A percentile compares a stretch with the other conserved stretches of the same genome.
Evolutionary conservation across 805 yeast species (phyloP).

Genomic region (Monosporozyma solicola): DNA sequence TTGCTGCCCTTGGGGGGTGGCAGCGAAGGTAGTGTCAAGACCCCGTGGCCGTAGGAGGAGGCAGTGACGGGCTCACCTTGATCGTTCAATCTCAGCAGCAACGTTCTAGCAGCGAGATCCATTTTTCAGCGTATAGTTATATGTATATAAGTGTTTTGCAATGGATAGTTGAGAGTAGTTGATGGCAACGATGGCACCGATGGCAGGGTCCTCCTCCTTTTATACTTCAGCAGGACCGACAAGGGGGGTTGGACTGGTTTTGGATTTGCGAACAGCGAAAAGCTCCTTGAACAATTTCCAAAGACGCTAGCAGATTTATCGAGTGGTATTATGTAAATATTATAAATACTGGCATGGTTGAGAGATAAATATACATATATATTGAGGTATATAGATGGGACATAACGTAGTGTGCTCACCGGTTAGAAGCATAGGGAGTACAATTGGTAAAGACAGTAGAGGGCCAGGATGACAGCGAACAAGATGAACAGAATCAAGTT

Average conservation of each 20-base stretch:
- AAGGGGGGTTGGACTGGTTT: not conserved
- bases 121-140: not conserved
- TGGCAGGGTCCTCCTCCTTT: too few relatives aligned
- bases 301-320: too few relatives aligned
- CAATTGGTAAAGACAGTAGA: constrained; percentile 25
- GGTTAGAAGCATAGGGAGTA: constrained; percentile 12
- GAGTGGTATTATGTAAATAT: too few relatives aligned
- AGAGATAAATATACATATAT: not conserved
- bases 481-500: constrained; percentile 30
- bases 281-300: not conserved
- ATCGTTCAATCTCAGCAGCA: constrained; percentile 30
- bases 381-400: too few relatives aligned
- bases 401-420: too few relatives aligned
- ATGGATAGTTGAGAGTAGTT: too few relatives aligned
- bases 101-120: constrained; percentile 14
- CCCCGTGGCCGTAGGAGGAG: constrained; percentile 30
- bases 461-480: constrained; percentile 24
- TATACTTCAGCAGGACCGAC: not conserved
- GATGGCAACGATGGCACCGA: too few relatives aligned
- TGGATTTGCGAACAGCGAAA: not conserved
- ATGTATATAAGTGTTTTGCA: not conserved
- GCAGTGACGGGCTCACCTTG: constrained; percentile 30
- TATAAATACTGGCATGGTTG: too few relatives aligned
- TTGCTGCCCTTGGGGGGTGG: constrained; percentile 27
- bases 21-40: constrained; percentile 32